phyloP scores from a whole-genome alignment of 768 basidiomycete species.

The Collybia nuda region DNA sequence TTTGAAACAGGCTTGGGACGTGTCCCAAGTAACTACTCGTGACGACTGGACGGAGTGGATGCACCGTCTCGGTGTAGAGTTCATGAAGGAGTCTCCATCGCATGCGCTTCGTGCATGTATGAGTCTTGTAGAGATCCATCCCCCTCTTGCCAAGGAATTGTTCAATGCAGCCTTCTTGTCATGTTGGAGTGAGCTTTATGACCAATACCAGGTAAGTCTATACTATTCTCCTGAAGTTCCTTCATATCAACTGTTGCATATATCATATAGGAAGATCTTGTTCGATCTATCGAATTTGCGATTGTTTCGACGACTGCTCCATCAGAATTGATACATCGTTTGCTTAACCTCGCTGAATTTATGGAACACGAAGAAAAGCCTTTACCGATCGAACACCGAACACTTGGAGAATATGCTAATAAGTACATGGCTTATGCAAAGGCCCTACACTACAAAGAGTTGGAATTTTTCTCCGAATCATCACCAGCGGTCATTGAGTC shows the following conservation, averaged over 20 bases:
- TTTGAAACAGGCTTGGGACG: conserved; percentile 96
- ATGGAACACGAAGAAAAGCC: conserved; percentile 99
- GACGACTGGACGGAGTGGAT: conserved; percentile 98
- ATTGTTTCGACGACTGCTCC: conserved; percentile 78
- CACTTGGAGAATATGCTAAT: conserved; percentile 91
- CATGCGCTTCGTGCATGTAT: conserved; percentile 97
- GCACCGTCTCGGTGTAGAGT: conserved; percentile 87
- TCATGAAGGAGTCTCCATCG: conserved; percentile 98
- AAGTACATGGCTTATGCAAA: conserved; percentile 95
- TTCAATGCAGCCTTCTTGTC: conserved; percentile 99
- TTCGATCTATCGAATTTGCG: conserved; percentile 84
- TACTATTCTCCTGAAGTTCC: background rate
- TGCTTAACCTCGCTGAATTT: conserved; percentile 95
- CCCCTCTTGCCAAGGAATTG: conserved; percentile 88
- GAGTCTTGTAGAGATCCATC: conserved; percentile 88
- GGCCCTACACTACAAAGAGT: conserved; percentile 97
- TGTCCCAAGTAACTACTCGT: conserved; percentile 66
- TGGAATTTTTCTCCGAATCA: conserved; percentile 93
- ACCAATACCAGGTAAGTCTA: conserved; percentile 84
- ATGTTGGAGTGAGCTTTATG: conserved; percentile 95
- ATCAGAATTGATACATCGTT: conserved; percentile 84
- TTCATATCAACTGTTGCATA: conserved; percentile 6
- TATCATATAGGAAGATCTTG: conserved; percentile 80
- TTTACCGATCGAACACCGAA: conserved; percentile 89
- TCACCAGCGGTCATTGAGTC: conserved; percentile 91